Conservation (phyloP, 106 monocot species). For the Dendrobium huoshanense region DNA sequence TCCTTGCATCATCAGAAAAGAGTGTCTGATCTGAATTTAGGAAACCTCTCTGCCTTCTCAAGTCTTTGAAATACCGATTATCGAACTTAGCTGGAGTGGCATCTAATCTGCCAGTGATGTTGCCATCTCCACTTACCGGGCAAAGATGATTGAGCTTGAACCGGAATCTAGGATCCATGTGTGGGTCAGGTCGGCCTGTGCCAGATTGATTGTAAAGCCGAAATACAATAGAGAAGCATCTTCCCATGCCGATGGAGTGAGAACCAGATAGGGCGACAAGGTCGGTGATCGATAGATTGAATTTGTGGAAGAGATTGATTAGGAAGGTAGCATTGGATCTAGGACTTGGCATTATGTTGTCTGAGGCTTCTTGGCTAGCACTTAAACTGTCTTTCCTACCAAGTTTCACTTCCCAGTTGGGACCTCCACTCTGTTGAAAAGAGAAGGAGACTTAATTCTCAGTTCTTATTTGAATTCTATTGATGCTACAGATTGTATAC, state of each 20-base stretch:
- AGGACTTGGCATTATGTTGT: constrained; percentile 21
- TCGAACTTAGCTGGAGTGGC: constrained; percentile 54
- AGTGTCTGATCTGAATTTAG: constrained; percentile 75
- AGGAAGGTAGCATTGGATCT: constrained; percentile 15
- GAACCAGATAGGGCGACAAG: constrained; percentile 53
- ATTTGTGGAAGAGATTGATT: constrained; percentile 11
- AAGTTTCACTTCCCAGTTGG: constrained; percentile 8
- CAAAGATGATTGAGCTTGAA: constrained; percentile 36
- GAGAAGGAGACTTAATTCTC: background rate
- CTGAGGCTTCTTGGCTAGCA: constrained; percentile 16
- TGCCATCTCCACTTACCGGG: constrained; percentile 24
- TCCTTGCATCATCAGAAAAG: constrained; percentile 39
- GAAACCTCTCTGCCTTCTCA: constrained; percentile 54
- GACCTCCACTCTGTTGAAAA: constrained; percentile 7
- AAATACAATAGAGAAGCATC: constrained; percentile 48
- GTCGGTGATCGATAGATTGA: constrained; percentile 36
- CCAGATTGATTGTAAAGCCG: constrained; percentile 77
- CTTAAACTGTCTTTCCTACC: constrained; percentile 10
- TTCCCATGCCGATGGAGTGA: constrained; percentile 47
- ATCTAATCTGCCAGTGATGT: constrained; percentile 58
- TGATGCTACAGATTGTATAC: no score
- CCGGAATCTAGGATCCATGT: constrained; percentile 39
- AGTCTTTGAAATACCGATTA: constrained; percentile 74
- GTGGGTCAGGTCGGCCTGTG: constrained; percentile 41
- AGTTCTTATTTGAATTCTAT: no score